Base-by-base conservation (phyloP, 1,139 yeast species). In the Suhomyces bolitotheri region DNA sequence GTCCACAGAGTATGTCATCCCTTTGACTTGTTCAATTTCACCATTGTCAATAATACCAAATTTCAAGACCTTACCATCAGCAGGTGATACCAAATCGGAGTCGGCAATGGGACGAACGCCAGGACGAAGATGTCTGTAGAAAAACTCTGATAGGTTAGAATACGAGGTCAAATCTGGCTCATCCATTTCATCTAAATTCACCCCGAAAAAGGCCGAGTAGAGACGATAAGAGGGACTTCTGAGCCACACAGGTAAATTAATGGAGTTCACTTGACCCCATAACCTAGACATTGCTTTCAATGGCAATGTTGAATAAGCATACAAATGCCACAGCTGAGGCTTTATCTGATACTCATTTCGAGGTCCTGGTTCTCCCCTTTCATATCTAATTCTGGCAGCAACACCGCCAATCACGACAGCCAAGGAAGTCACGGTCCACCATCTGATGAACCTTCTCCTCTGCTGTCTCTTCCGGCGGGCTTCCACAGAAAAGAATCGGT, bases 1-100 rank as follows among this genome's bases (percentile, higher is more conserved):
- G 50, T 87, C 94, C 11, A 92, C 74, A 2, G 96, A 83, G 58
- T 94, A 94, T 0, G 95, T 87, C 76, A 92, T 78, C 7, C 98
- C 99, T 63, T 94, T 94, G 31, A 94, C 97, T 58, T 92, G 97
- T 61, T 92, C 97, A 41, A 94, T 89, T 50, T 84, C 87, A 26
- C 95, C 95, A 47, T 81, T 73, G 39, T 82, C 83, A 35, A 90
- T 88, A 17, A 78, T 68, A 27, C 99, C 99, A 47, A 87, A 75
- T 50, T 88, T 90, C 43, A 94, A 67, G 7, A 94, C 83, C 47
- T 78, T 83, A 19, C 99, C 99, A 60, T 94, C 99, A 32, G 96
- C 82, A 3, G 99, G 99, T 23, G 95, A 82, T 7, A 84, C 95
- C 36, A 92, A 61, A 39, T 79, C 78, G 7, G 81, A 69, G 13